These are phyloP conservation scores for Colletotrichum destructivum DNA, from an alignment of 2,329 filamentous ascomycete genomes.

Conservation along the genomic window DNA sequence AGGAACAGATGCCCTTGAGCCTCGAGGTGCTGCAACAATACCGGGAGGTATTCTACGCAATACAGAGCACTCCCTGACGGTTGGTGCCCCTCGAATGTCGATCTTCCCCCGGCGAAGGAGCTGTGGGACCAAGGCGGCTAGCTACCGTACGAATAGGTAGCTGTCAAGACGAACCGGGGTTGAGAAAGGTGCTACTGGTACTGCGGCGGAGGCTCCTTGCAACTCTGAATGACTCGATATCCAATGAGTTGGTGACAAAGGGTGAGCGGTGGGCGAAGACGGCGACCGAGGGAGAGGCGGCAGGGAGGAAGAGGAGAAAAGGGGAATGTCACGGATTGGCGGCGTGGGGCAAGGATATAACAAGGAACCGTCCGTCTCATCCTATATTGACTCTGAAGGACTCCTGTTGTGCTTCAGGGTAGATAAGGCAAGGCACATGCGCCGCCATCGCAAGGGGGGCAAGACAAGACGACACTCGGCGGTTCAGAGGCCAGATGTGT, in stretches of 20 bases:
- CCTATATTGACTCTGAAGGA: constrained; percentile 3
- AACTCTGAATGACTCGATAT: constrained; percentile 37
- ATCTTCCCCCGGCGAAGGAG: constrained; percentile 14
- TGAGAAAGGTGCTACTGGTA: neutral
- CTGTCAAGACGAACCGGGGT: neutral
- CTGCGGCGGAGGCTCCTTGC: constrained; percentile 16
- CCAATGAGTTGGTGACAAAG: constrained; percentile 25
- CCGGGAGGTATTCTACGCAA: too few species aligned
- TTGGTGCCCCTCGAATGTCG: constrained; percentile 26
- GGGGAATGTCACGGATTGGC: constrained; percentile 2
- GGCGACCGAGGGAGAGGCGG: constrained; percentile 42
- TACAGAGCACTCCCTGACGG: constrained; percentile 5
- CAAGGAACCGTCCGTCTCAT: constrained; percentile 20
- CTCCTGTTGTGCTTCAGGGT: constrained; percentile 9
- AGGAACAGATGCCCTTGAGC: constrained; percentile 14
- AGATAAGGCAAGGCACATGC: constrained; percentile 7
- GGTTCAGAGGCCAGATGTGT: constrained; percentile 1
- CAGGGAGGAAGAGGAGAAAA: constrained; percentile 6
- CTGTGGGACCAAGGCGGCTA: constrained; percentile 1
- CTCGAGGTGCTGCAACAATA: constrained; percentile 1
- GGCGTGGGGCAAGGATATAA: constrained; percentile 31
- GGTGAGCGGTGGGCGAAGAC: constrained; percentile 9
- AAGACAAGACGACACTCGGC: constrained; percentile 28
- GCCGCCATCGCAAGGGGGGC: neutral
- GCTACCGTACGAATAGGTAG: neutral